Percentiles rank a stretch among this genome's conserved stretches.
Evolutionary conservation across 2,329 filamentous ascomycete species (phyloP).

Genomic region (Pseudocercospora fuligena): DNA sequence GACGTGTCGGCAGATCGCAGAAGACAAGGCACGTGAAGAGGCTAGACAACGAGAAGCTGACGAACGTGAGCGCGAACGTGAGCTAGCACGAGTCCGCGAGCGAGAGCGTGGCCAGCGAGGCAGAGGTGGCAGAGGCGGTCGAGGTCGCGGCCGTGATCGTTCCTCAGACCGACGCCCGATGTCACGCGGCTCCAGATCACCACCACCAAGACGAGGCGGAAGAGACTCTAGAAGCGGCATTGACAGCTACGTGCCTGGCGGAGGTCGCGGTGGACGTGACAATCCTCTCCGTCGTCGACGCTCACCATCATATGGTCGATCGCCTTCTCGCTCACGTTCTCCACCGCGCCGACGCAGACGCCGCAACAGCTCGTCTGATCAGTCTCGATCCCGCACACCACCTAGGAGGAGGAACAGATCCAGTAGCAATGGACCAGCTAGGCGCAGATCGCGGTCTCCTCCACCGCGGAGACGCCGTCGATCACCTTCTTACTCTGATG

Average conservation of each 20-base stretch:
- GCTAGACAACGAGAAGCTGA: conserved; percentile 73
- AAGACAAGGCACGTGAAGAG: conserved; percentile 79
- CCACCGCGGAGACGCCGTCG: conserved; percentile 38
- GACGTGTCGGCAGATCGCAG: conserved; percentile 67
- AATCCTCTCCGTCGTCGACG: conserved; percentile 42
- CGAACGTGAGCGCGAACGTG: conserved; percentile 71
- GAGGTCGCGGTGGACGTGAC: conserved; percentile 41
- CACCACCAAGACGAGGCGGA: conserved; percentile 54
- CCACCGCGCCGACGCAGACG: conserved; percentile 36
- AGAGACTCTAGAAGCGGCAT: conserved; percentile 53
- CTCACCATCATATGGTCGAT: conserved; percentile 34
- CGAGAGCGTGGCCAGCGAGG: conserved; percentile 59
- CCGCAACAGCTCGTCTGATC: conserved; percentile 21
- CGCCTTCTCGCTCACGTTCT: conserved; percentile 37
- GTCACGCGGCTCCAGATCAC: conserved; percentile 57
- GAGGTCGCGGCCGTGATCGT: conserved; percentile 46
- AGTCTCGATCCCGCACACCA: conserved; percentile 23
- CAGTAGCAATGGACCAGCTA: conserved; percentile 21
- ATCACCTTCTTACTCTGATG: conserved; percentile 70
- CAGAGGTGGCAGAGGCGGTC: conserved; percentile 53
- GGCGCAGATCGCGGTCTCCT: conserved; percentile 33
- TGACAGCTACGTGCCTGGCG: conserved; percentile 62
- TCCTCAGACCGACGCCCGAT: conserved; percentile 55
- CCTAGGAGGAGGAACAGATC: conserved; percentile 24
- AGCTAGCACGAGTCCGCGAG: conserved; percentile 70